These are phyloP conservation scores for Baorangia bicolor DNA, from an alignment of 768 basidiomycete genomes.

Conservation along the genomic window DNA sequence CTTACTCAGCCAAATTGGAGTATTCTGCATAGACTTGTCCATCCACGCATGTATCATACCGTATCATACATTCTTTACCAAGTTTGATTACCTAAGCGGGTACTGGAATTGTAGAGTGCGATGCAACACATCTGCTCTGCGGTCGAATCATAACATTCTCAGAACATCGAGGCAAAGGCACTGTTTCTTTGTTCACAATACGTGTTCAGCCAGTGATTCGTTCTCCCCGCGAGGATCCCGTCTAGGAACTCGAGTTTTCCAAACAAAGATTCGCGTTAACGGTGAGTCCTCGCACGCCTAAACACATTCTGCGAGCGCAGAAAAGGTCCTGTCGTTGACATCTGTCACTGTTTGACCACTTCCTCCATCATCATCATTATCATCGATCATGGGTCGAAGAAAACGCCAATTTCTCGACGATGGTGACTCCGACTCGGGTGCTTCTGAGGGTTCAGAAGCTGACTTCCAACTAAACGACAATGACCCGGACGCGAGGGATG, in stretches of 20 bases:
- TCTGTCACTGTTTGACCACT: neutral
- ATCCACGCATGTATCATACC: slow-evolving; percentile 25
- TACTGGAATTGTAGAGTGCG: no score
- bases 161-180: neutral
- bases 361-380: neutral
- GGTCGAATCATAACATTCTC: no score
- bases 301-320: neutral
- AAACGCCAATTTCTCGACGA: slow-evolving; percentile 77
- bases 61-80: slow-evolving; percentile 4
- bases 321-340: slow-evolving; percentile 6
- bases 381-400: slow-evolving; percentile 60
- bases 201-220: neutral
- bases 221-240: neutral
- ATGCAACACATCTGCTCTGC: no score
- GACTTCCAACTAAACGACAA: slow-evolving; percentile 47
- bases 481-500: slow-evolving; percentile 65
- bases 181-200: neutral
- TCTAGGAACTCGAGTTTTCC: neutral
- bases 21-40: slow-evolving; percentile 37
- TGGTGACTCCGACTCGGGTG: slow-evolving; percentile 71
- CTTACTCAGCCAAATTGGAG: slow-evolving; percentile 40
- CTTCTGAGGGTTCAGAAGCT: slow-evolving; percentile 57
- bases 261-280: neutral
- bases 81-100: slow-evolving; percentile 16
- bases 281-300: slow-evolving; percentile 12